Conservation (phyloP, 2,329 filamentous ascomycete genomes). For the Colletotrichum chlorophyti region DNA sequence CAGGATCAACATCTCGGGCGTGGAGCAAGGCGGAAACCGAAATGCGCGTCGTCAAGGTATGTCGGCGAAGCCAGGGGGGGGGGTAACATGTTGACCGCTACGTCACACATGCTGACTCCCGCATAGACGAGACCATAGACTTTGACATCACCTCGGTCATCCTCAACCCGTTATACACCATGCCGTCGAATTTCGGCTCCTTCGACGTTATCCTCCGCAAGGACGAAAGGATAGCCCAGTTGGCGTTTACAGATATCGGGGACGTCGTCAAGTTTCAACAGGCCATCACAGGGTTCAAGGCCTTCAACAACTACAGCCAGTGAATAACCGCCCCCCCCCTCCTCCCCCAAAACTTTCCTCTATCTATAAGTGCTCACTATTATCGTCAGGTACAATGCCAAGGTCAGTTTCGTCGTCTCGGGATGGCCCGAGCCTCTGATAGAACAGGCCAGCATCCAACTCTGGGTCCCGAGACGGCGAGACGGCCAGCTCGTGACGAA, state of each 20-base stretch:
- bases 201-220: slow-evolving; percentile 38
- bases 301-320: slow-evolving; percentile 36
- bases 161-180: slow-evolving; percentile 38
- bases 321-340: slow-evolving; percentile 15
- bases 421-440: slow-evolving; percentile 30
- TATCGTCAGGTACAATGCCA: slow-evolving; percentile 27
- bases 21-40: slow-evolving; percentile 10
- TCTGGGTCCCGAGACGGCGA: slow-evolving; percentile 39
- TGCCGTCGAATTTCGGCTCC: slow-evolving; percentile 23
- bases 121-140: slow-evolving; percentile 34
- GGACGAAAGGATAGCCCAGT: slow-evolving; percentile 39
- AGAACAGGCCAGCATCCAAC: slow-evolving; percentile 39
- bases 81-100: too few relatives aligned
- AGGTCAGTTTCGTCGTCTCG: slow-evolving; percentile 38
- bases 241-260: slow-evolving; percentile 35
- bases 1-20: slow-evolving; percentile 31
- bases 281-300: slow-evolving; percentile 41
- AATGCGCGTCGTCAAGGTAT: slow-evolving; percentile 23
- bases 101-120: not conserved
- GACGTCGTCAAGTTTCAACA: slow-evolving; percentile 41
- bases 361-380: not conserved
- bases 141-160: slow-evolving; percentile 37
- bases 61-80: not conserved
- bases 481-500: slow-evolving; percentile 36
- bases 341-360: not conserved